Base-by-base conservation (phyloP, 2,329 filamentous ascomycete genomes). In the Aphanocladium album region DNA sequence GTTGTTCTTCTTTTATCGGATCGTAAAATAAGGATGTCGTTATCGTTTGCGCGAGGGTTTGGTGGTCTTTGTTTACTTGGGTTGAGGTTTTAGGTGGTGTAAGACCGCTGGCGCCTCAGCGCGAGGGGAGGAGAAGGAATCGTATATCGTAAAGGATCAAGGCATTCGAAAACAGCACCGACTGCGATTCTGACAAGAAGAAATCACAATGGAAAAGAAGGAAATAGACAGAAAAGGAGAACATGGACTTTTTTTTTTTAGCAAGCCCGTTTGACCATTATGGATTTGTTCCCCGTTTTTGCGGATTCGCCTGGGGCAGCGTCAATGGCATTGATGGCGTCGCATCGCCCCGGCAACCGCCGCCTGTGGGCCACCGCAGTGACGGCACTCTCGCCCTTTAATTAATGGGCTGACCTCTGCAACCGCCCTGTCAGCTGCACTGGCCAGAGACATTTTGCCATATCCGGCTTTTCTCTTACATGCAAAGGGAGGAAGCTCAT, bases 1-100 rank as follows among this genome's bases (percentile, higher is more conserved):
- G n/a, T n/a, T n/a, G n/a, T 62, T 67, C 62, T 53, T 59, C 21
- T 35, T 35, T 35, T 35, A 53, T 53, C 54, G 47, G 56, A 53
- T 21, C 21, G 43, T 46, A 63, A 62, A 60, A 57, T n/a, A n/a
- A n/a, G n/a, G 63, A 62, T 23, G 47, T 35, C 47, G 47, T 21
- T 16, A n/a, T 35, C 47, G 47, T 33, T 51, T 19, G 5, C 16
- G 47, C 23, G 33, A 6, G 33, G 12, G 33, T 6, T 35, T 35
- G 14, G 47, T 33, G 27, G 23, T 51, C 27, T n/a, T 51, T 51
- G 47, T 51, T 35, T 51, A 51, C 47, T 51, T 51, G 27, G 27
- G 27, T 9, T 16, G 21, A 33, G 23, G 16, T 51, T 35, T 51
- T 35, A 14, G 14, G 19, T 4, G 16, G 17, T 9, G n/a, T 4